Evolutionary conservation across 2,329 filamentous ascomycete genomes (phyloP).

Genomic region (Penicillium glabrum): DNA sequence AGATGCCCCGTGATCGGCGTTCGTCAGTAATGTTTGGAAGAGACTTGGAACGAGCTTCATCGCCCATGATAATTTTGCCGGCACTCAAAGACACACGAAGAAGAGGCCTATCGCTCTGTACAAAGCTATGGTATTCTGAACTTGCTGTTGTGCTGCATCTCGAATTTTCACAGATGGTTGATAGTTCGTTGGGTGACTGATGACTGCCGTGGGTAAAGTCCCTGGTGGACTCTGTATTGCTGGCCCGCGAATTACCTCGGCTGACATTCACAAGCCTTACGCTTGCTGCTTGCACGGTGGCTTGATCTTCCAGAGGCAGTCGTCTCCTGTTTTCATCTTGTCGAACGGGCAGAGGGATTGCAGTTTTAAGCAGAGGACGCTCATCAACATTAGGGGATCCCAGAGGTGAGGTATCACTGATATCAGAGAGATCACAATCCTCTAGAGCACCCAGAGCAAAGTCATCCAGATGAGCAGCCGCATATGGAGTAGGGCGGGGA

Average conservation of each 20-base stretch:
- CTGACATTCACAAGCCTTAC: too few species aligned
- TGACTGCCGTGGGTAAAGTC: not conserved
- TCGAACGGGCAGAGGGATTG: too few species aligned
- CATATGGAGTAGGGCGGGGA: not conserved
- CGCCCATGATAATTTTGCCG: slow-evolving; percentile 20
- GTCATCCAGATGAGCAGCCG: not conserved
- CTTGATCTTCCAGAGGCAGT: too few species aligned
- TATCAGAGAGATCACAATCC: not conserved
- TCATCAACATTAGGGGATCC: not conserved
- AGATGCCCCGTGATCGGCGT: not conserved
- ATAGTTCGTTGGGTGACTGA: not conserved
- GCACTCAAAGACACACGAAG: slow-evolving; percentile 29
- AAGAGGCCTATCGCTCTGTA: not conserved
- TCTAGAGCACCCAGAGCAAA: not conserved
- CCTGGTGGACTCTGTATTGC: not conserved
- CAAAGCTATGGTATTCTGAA: not conserved
- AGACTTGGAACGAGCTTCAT: not conserved
- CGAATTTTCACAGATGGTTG: not conserved
- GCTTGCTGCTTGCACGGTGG: too few species aligned
- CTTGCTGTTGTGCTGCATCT: not conserved
- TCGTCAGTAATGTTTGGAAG: not conserved
- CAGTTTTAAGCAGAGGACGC: too few species aligned
- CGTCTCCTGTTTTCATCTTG: too few species aligned
- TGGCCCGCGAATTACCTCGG: too few species aligned
- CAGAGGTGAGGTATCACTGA: not conserved